phyloP scores from a whole-genome alignment of 768 basidiomycete species.

The Tylopilus sp. region DNA sequence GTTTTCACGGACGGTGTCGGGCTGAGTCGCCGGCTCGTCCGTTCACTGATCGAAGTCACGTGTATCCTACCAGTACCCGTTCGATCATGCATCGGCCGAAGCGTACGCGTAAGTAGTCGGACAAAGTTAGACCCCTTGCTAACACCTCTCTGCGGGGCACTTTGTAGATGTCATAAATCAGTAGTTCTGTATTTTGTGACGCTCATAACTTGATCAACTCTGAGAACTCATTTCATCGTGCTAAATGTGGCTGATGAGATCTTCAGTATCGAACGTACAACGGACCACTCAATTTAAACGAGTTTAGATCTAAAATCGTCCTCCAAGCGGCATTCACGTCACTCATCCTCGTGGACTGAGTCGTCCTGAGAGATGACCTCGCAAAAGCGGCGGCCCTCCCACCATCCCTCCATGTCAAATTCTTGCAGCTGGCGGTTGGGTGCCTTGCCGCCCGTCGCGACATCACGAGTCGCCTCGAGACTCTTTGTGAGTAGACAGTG shows the following conservation, averaged over 20 bases:
- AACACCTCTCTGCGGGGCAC: background rate
- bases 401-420: background rate
- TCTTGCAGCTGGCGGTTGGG: background rate
- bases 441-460: background rate
- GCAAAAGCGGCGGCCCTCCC: background rate
- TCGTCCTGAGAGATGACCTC: background rate
- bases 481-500: background rate
- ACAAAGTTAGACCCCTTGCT: too few species aligned
- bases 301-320: too few species aligned
- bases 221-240: too few species aligned
- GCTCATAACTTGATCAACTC: too few species aligned
- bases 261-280: too few species aligned
- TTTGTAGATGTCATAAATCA: too few species aligned
- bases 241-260: too few species aligned
- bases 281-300: too few species aligned
- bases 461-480: background rate
- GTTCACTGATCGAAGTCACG: slow-evolving; percentile 8
- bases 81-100: background rate
- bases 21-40: background rate
- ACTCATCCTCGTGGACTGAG: background rate
- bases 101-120: too few species aligned
- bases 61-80: background rate
- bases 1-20: background rate
- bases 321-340: too few species aligned
- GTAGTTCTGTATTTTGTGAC: too few species aligned